phyloP scores from a whole-genome alignment of 441 rosid genomes.

The Melastoma candidum region DNA sequence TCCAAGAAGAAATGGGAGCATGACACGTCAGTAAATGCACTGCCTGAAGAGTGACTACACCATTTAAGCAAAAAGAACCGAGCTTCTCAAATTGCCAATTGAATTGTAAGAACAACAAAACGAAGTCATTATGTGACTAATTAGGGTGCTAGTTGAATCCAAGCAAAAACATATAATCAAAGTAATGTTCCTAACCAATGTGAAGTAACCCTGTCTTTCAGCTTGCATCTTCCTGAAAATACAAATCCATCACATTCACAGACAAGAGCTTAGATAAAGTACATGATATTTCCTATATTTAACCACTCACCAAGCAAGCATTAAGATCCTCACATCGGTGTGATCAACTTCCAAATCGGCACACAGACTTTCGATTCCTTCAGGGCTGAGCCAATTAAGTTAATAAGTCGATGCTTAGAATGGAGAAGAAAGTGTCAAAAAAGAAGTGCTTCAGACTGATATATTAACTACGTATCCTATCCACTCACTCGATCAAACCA shows the following conservation, averaged over 20 bases:
- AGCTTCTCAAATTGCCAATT: no score
- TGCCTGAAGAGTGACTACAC: no score
- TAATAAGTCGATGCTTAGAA: slow-evolving; percentile 4
- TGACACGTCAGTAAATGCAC: no score
- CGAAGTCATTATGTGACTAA: no score
- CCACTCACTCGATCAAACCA: slow-evolving; percentile 79
- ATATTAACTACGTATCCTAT: no score
- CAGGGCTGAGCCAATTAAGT: slow-evolving; percentile 55
- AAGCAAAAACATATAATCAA: no score
- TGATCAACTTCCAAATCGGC: slow-evolving; percentile 77
- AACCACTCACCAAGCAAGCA: slow-evolving; percentile 86
- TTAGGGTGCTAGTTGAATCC: no score
- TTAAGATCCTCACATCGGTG: slow-evolving; percentile 88
- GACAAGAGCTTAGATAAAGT: slow-evolving; percentile 4
- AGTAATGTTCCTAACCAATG: slow-evolving; percentile 42
- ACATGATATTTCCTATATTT: background rate
- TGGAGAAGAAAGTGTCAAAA: background rate
- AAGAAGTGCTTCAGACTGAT: background rate
- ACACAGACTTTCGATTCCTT: slow-evolving; percentile 84
- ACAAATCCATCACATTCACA: slow-evolving; percentile 9
- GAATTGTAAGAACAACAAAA: no score
- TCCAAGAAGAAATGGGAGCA: no score
- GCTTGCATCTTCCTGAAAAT: slow-evolving; percentile 85
- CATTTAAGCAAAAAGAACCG: no score
- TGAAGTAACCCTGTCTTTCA: slow-evolving; percentile 95